Percentiles rank a stretch among this genome's conserved stretches.
phyloP scores from a whole-genome alignment of 306 rosid species.

The Potentilla sterilis region DNA sequence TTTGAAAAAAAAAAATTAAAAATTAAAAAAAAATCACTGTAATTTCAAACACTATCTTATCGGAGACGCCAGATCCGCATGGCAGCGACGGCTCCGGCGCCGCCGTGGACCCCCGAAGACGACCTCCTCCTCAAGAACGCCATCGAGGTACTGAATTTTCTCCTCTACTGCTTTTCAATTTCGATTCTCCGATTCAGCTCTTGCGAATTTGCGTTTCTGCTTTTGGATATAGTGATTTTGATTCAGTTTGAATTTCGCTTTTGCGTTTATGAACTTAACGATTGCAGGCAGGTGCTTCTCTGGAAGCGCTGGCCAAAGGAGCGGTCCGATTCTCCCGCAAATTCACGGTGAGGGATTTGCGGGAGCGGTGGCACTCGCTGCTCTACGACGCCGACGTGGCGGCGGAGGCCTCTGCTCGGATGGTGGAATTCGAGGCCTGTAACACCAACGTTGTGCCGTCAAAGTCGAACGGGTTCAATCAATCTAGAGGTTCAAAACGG shows the following conservation, averaged over 20 bases:
- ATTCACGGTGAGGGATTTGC: constrained; percentile 51
- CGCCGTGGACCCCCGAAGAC: constrained; percentile 67
- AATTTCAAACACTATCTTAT: neutral
- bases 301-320: constrained; percentile 87
- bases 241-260: constrained; percentile 3
- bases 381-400: constrained; percentile 58
- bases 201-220: neutral
- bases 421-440: constrained; percentile 53
- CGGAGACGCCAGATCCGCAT: constrained; percentile 28
- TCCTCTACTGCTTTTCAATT: neutral
- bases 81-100: constrained; percentile 27
- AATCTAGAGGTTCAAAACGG: constrained; percentile 35
- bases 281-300: constrained; percentile 65
- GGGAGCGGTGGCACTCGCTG: constrained; percentile 67
- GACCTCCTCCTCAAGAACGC: constrained; percentile 75
- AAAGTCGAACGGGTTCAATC: constrained; percentile 27
- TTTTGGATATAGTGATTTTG: neutral
- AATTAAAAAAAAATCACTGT: neutral
- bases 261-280: neutral
- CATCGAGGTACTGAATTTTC: constrained; percentile 51
- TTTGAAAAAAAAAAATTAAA: no score
- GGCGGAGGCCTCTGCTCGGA: constrained; percentile 43
- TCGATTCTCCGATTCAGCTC: neutral
- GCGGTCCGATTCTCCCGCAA: constrained; percentile 73
- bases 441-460: constrained; percentile 8